Evolutionary conservation across 1,284 basidiomycete genomes (phyloP).

Genomic region (Heliocybe sulcata): DNA sequence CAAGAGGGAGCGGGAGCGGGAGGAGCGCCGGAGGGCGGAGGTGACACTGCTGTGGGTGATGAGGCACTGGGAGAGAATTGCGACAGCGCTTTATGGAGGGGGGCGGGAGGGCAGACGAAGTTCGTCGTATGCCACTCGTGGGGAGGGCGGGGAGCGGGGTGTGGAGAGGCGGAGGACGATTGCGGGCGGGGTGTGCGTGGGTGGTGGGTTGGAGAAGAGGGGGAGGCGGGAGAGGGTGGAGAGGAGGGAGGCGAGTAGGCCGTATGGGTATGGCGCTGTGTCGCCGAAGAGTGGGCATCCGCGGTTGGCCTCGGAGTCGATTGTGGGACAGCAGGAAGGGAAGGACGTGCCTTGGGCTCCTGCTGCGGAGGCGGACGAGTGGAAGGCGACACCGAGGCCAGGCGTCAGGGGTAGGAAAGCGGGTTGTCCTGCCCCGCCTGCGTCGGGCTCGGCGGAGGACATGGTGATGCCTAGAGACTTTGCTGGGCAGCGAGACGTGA

Average conservation of each 20-base stretch:
- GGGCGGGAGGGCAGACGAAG: not conserved
- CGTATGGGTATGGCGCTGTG: too few relatives aligned
- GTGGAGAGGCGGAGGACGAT: too few relatives aligned
- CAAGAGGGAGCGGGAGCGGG: not conserved
- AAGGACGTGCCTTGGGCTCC: not conserved
- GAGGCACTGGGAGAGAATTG: constrained; percentile 21
- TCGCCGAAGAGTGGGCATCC: not conserved
- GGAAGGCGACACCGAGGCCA: too few relatives aligned
- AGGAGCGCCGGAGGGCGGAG: constrained; percentile 13
- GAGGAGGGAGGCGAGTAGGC: not conserved
- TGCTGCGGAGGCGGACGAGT: not conserved
- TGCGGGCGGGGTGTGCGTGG: too few relatives aligned
- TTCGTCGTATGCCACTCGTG: too few relatives aligned
- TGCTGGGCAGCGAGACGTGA: too few relatives aligned
- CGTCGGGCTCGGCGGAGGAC: too few relatives aligned
- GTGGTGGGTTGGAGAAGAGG: too few relatives aligned
- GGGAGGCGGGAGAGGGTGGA: not conserved
- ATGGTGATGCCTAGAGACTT: too few relatives aligned
- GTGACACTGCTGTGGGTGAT: constrained; percentile 21
- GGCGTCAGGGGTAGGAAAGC: too few relatives aligned
- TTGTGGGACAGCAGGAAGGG: not conserved
- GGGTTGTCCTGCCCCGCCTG: too few relatives aligned
- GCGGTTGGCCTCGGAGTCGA: not conserved
- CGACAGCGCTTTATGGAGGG: constrained; percentile 18
- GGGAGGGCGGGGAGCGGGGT: too few relatives aligned